Conservation (phyloP, 1,284 basidiomycete species). For the Marasmius tenuissimus region DNA sequence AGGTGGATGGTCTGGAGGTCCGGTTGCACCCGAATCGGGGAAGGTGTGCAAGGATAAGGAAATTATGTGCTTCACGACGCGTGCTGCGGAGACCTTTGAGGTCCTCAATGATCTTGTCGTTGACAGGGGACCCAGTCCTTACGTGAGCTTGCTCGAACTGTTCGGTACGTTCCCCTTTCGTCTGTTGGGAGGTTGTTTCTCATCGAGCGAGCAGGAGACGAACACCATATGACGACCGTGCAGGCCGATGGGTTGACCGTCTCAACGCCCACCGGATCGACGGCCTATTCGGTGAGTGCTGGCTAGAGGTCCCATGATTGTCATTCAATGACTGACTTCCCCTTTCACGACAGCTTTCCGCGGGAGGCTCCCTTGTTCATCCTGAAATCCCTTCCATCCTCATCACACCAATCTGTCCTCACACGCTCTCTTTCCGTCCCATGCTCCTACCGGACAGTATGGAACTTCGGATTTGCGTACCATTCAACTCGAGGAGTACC, state of each 20-base stretch:
- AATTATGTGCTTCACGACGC: conserved; percentile 96
- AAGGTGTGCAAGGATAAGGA: conserved; percentile 82
- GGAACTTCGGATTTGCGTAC: conserved; percentile 97
- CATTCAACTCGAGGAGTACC: conserved; percentile 96
- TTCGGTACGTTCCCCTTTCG: conserved; percentile 69
- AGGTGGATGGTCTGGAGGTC: conserved; percentile 56
- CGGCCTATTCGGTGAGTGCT: conserved; percentile 87
- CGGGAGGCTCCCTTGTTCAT: conserved; percentile 96
- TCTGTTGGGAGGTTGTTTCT: background rate
- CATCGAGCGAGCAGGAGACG: conserved; percentile 71
- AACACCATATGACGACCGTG: conserved; percentile 98
- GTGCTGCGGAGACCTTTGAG: conserved; percentile 96
- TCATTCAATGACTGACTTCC: background rate
- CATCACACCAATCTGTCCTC: conserved; percentile 98
- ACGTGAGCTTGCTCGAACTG: conserved; percentile 93
- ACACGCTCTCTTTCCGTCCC: conserved; percentile 97
- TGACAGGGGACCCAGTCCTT: conserved; percentile 97
- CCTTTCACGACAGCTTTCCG: conserved; percentile 72
- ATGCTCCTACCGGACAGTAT: conserved; percentile 99
- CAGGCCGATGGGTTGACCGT: conserved; percentile 97
- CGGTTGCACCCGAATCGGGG: conserved; percentile 34
- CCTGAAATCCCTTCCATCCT: conserved; percentile 97
- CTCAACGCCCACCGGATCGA: conserved; percentile 96
- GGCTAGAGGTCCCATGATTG: background rate
- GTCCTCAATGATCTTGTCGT: conserved; percentile 98